Conservation (phyloP, 306 rosid species). For the Cercis canadensis region DNA sequence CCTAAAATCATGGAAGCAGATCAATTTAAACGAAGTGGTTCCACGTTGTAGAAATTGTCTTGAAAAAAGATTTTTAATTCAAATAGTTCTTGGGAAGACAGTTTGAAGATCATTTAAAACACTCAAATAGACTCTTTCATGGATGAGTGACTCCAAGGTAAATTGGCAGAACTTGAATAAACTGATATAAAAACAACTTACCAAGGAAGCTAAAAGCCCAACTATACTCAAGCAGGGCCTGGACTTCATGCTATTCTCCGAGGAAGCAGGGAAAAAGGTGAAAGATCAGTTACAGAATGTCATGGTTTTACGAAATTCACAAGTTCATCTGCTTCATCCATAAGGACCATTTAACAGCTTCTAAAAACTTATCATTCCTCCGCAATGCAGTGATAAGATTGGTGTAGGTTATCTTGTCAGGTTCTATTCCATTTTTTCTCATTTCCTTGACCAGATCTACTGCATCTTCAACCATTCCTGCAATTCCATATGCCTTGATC, state of each 20-base stretch:
- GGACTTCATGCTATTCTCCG: constrained; percentile 23
- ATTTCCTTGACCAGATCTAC: constrained; percentile 79
- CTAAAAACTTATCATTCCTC: constrained; percentile 78
- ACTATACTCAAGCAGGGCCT: constrained; percentile 20
- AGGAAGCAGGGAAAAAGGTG: constrained; percentile 22
- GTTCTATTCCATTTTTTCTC: constrained; percentile 79
- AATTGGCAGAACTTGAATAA: constrained; percentile 2
- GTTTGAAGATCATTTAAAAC: constrained; percentile 9
- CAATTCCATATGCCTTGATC: constrained; percentile 92
- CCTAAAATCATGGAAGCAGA: not conserved
- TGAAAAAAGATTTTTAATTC: not conserved
- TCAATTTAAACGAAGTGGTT: not conserved
- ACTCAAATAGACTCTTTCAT: not conserved
- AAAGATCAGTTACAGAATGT: constrained; percentile 16
- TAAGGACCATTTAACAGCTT: constrained; percentile 96
- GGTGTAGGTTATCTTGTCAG: constrained; percentile 79
- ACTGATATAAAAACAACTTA: constrained; percentile 3
- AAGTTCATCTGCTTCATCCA: constrained; percentile 94
- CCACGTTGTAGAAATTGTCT: not conserved
- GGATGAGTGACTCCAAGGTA: not conserved
- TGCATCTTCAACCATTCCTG: constrained; percentile 95
- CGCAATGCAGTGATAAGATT: constrained; percentile 70
- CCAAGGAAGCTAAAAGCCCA: constrained; percentile 27
- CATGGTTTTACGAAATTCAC: constrained; percentile 39
- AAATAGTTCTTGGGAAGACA: not conserved